Percentiles rank a stretch among this genome's conserved stretches.
phyloP scores from a whole-genome alignment of 2,329 filamentous ascomycete species.

The Lecanicillium sp. region DNA sequence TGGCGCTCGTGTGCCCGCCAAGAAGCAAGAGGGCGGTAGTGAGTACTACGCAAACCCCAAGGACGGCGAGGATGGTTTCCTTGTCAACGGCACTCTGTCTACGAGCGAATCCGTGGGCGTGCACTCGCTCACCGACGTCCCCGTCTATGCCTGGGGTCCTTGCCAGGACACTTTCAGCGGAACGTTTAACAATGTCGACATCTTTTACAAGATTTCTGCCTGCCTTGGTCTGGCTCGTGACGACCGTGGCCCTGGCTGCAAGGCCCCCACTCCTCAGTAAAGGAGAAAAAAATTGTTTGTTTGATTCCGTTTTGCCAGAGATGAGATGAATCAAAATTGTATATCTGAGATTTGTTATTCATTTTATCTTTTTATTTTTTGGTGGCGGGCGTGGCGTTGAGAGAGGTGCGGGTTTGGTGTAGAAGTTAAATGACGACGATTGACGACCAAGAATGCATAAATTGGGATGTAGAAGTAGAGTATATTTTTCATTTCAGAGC shows the following conservation, averaged over 20 bases:
- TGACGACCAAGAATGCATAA: no score
- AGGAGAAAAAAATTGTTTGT: conserved; percentile 8
- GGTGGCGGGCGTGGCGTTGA: no score
- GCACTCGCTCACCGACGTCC: conserved; percentile 69
- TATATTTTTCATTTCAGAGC: no score
- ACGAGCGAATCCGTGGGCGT: conserved; percentile 58
- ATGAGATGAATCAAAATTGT: no score
- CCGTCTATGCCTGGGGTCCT: conserved; percentile 70
- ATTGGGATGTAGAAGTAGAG: no score
- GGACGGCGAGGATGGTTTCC: conserved; percentile 57
- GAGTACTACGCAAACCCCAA: conserved; percentile 61
- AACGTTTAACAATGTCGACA: conserved; percentile 61
- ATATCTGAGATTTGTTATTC: no score
- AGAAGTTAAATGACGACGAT: no score
- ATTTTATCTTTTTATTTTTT: no score
- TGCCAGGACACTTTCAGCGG: conserved; percentile 71
- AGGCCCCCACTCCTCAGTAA: conserved; percentile 7
- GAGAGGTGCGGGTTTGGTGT: no score
- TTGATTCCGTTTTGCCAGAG: no score
- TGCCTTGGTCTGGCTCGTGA: conserved; percentile 49
- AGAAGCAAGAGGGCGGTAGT: conserved; percentile 36
- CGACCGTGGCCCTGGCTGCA: conserved; percentile 14
- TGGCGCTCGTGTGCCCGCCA: conserved; percentile 54
- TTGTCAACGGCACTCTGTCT: conserved; percentile 69
- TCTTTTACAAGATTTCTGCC: conserved; percentile 66